Base-by-base conservation (phyloP, 2,329 filamentous ascomycete genomes). In the Diaporthe sp. region DNA sequence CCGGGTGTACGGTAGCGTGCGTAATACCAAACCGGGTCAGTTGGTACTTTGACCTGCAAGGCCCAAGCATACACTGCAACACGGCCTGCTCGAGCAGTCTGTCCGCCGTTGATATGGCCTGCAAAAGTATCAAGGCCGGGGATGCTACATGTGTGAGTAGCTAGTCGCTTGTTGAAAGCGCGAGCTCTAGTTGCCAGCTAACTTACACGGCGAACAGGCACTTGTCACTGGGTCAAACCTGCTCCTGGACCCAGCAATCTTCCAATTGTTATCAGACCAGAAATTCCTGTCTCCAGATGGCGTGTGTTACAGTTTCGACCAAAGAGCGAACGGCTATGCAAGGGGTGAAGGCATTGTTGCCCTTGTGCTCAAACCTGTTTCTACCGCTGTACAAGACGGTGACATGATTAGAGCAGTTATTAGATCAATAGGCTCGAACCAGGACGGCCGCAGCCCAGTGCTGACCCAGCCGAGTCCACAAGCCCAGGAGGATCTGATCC, bases 321-420 rank as follows among this genome's bases (percentile, higher is more conserved):
- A 77, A 15, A 73, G 80, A 0, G 82, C 79, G 0, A 81, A 84
- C 33, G 82, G 83, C 0, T 83, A 82, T 52, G 80, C 77, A 3
- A 75, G 82, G 15, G 82, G 82, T 0, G 81, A 82, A 10, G 79
- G 76, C 4, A 71, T 79, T 17, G 79, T 82, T 25, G 83, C 83
- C 10, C 74, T 86, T 9, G 76, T 86, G 0, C 64, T 89, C 3
- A 88, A 88, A 78, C 80, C 79, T 0, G 77, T 88, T 0, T 75
- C 79, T 7, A 81, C 83, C 42, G 87, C 87, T 1, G 50, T 88
- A 3, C 76, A 76, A 13, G 84, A 84, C 45, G 82, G 83, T 8
- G 85, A 88, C 77, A 79, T 80, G 0, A 80, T 83, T 28, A 77
- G 79, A n/a, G 79, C 79, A 17, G 77, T 84, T 1, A 80, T 85